phyloP scores from a whole-genome alignment of 768 basidiomycete species.

The Dendrothele bispora region DNA sequence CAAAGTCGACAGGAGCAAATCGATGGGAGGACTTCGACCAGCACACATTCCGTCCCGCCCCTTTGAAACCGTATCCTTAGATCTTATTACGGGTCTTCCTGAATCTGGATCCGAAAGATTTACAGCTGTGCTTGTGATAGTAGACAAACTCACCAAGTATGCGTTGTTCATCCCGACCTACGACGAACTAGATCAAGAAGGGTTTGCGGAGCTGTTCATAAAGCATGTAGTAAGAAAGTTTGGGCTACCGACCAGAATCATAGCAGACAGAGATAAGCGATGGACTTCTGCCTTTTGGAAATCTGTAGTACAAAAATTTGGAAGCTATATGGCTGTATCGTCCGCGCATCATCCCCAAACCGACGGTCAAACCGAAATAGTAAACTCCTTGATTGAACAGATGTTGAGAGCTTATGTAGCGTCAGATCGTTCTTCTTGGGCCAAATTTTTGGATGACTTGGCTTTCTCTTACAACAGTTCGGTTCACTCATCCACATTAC shows the following conservation, averaged over 20 bases:
- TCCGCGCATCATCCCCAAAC: conserved; percentile 37
- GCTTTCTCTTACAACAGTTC: conserved; percentile 30
- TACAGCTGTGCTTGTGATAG: conserved; percentile 19
- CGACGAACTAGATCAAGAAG: conserved; percentile 13
- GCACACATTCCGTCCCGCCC: conserved; percentile 19
- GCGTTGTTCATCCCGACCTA: conserved; percentile 17
- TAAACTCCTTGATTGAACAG: conserved; percentile 27
- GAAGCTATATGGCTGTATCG: conserved; percentile 19
- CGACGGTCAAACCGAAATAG: conserved; percentile 32
- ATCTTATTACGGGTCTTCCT: conserved; percentile 22
- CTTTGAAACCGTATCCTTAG: conserved; percentile 17
- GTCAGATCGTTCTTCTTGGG: conserved; percentile 23
- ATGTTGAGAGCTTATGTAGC: conserved; percentile 27
- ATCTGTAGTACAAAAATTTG: conserved; percentile 16
- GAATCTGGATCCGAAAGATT: conserved; percentile 11
- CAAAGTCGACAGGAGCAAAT: conserved; percentile 13
- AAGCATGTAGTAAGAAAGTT: conserved; percentile 18
- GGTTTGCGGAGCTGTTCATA: conserved; percentile 21
- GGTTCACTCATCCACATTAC: conserved; percentile 20
- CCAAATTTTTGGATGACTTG: conserved; percentile 20
- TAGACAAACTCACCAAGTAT: conserved; percentile 24
- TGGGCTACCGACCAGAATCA: conserved; percentile 19
- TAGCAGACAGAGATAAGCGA: conserved; percentile 15
- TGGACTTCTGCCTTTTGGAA: conserved; percentile 27
- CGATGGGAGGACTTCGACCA: conserved; percentile 17